These are phyloP conservation scores for Plasmopara muralis DNA, from an alignment of 352 stramenopile genomes.

Conservation along the genomic window DNA sequence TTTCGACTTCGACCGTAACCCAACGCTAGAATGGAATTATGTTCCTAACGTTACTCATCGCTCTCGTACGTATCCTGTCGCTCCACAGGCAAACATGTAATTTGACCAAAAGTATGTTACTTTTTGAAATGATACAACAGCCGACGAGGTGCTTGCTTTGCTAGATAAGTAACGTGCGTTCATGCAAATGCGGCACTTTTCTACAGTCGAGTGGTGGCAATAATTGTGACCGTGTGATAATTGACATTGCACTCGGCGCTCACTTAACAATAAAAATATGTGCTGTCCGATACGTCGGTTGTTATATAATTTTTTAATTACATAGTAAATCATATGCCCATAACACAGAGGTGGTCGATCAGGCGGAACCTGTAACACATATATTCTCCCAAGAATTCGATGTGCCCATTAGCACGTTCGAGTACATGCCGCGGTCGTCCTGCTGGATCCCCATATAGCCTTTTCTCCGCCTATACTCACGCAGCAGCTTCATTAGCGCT, in stretches of 20 bases:
- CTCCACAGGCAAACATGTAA: background rate
- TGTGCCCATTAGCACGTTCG: constrained; percentile 42
- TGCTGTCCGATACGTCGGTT: background rate
- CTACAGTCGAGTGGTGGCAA: background rate
- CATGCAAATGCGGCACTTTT: background rate
- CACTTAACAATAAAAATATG: constrained; percentile 14
- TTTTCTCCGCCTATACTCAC: constrained; percentile 38
- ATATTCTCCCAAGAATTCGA: constrained; percentile 68
- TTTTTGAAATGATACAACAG: constrained; percentile 17
- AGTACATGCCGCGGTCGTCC: constrained; percentile 63
- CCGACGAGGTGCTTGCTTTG: constrained; percentile 47
- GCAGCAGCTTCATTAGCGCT: constrained; percentile 39
- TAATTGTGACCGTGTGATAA: too few relatives aligned
- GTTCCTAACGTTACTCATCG: constrained; percentile 31
- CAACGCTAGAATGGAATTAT: constrained; percentile 63
- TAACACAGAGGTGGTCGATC: background rate
- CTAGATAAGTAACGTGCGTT: constrained; percentile 19
- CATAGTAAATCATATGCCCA: too few relatives aligned
- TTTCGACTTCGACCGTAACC: constrained; percentile 51
- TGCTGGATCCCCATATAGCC: constrained; percentile 62
- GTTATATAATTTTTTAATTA: background rate
- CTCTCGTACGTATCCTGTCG: constrained; percentile 32
- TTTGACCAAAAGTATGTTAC: too few relatives aligned
- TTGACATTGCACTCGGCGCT: background rate
- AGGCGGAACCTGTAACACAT: constrained; percentile 6